A percentile compares a stretch with the other conserved stretches of the same genome.
Evolutionary conservation across 495 filamentous ascomycete genomes (phyloP).

Genomic region (Neurospora africana): DNA sequence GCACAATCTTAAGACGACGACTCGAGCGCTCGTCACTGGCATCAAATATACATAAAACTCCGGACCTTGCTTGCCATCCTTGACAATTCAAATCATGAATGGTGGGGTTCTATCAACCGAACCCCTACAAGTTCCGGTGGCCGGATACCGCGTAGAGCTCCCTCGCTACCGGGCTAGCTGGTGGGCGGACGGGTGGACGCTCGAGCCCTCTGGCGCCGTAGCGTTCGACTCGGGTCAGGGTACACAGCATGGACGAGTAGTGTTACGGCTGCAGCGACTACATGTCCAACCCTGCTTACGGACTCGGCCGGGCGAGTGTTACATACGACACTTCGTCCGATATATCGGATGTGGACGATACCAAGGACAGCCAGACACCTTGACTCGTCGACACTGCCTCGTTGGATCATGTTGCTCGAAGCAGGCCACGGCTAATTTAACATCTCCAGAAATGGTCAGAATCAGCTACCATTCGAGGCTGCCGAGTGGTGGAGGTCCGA

Average conservation of each 20-base stretch:
- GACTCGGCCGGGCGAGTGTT: background rate
- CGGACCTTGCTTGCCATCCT: background rate
- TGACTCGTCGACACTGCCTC: background rate
- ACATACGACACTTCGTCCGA: background rate
- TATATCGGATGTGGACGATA: background rate
- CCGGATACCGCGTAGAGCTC: background rate
- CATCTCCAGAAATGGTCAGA: background rate
- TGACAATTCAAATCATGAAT: background rate
- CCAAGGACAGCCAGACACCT: background rate
- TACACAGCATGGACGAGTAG: background rate
- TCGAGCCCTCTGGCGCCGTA: background rate
- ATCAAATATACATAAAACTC: too few relatives aligned
- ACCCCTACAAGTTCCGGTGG: background rate
- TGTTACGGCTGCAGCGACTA: background rate
- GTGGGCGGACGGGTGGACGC: background rate
- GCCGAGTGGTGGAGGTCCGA: background rate
- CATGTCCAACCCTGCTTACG: background rate
- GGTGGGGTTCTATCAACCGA: background rate
- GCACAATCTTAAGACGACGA: background rate
- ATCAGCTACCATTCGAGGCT: background rate
- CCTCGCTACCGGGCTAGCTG: background rate
- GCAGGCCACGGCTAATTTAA: background rate
- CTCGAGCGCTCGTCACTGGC: background rate
- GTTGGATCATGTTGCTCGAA: background rate
- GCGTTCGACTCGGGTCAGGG: background rate